A percentile compares a stretch with the other conserved stretches of the same genome.
These are phyloP conservation scores for Solanum aculeatissimum DNA, from an alignment of 305 asterid species.

Conservation along the genomic window DNA sequence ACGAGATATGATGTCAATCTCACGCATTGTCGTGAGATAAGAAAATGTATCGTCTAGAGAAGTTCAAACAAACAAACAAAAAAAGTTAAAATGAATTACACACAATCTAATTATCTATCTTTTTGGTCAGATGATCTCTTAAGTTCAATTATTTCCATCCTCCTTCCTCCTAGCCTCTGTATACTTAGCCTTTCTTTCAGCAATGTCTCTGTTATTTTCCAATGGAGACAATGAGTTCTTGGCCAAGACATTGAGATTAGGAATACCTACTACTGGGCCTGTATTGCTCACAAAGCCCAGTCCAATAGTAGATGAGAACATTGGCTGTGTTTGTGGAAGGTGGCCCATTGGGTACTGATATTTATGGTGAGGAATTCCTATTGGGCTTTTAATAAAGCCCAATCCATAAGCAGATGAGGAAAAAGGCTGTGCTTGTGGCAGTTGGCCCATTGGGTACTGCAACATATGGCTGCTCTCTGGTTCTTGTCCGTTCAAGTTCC, in stretches of 20 bases:
- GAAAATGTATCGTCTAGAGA: not conserved
- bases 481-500: not conserved
- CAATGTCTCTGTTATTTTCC: not conserved
- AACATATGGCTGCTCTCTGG: not conserved
- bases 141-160: not conserved
- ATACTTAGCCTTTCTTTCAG: constrained; percentile 16
- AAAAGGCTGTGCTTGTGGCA: constrained; percentile 2
- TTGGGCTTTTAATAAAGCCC: constrained; percentile 7
- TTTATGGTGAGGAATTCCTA: not conserved
- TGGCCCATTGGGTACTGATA: constrained; percentile 5
- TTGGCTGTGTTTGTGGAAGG: constrained; percentile 3
- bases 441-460: not conserved
- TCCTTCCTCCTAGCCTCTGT: constrained; percentile 42
- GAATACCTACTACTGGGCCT: constrained; percentile 17
- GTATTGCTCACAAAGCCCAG: not conserved
- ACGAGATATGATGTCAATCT: not conserved
- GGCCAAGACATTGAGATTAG: constrained; percentile 18
- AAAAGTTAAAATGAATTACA: not conserved
- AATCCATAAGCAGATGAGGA: constrained; percentile 5
- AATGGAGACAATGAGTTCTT: constrained; percentile 8
- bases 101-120: not conserved
- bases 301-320: constrained; percentile 3
- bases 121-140: not conserved
- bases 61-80: not conserved
- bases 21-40: not conserved